phyloP scores from a whole-genome alignment of 2,329 filamentous ascomycete species.

The Monascus ruber region DNA sequence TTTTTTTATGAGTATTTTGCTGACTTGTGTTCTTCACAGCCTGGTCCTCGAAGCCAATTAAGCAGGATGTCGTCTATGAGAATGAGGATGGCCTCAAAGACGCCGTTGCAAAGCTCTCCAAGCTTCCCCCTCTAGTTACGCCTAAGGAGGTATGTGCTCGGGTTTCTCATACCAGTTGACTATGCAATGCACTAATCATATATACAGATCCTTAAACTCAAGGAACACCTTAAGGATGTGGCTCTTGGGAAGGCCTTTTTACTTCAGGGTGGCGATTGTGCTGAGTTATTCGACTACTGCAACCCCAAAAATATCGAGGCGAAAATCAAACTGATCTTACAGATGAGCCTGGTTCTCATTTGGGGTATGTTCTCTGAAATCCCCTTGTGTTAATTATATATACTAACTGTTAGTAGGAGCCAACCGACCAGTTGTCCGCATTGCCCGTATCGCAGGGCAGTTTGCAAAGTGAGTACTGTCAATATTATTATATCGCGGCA shows the following conservation, averaged over 20 bases:
- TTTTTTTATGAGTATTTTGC: background rate
- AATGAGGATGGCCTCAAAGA: conserved; percentile 28
- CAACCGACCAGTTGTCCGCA: conserved; percentile 74
- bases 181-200: background rate
- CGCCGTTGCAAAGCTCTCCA: conserved; percentile 31
- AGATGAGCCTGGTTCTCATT: conserved; percentile 93
- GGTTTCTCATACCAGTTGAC: no score
- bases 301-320: conserved; percentile 78
- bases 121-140: conserved; percentile 37
- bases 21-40: conserved; percentile 11
- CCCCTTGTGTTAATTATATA: conserved; percentile 3
- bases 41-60: conserved; percentile 35
- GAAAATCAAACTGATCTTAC: conserved; percentile 90
- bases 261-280: conserved; percentile 92
- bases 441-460: conserved; percentile 93
- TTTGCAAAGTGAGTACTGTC: conserved; percentile 59
- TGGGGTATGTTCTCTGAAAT: conserved; percentile 51
- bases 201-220: conserved; percentile 58
- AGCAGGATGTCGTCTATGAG: conserved; percentile 37
- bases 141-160: conserved; percentile 27
- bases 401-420: conserved; percentile 25
- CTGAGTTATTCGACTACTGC: conserved; percentile 96
- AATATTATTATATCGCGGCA: background rate
- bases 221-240: conserved; percentile 68
- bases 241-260: conserved; percentile 85